These are phyloP conservation scores for Sugiyamaella sp. DNA, from an alignment of 1,139 yeast species.

Conservation along the genomic window DNA sequence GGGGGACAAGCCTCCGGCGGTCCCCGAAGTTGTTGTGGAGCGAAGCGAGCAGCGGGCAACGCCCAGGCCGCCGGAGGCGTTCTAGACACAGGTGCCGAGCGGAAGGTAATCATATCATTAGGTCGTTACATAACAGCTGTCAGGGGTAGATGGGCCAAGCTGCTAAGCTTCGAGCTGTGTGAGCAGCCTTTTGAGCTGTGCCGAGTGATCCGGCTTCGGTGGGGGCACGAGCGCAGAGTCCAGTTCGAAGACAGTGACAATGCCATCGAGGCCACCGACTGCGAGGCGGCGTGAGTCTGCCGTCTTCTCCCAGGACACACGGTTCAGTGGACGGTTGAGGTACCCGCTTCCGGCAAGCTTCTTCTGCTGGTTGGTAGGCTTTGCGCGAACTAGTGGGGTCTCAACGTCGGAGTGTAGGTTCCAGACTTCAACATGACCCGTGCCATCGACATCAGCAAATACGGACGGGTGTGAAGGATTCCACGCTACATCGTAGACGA, in stretches of 20 bases:
- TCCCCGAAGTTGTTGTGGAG: no score
- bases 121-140: no score
- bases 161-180: conserved; percentile 19
- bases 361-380: conserved; percentile 26
- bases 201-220: conserved; percentile 34
- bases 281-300: conserved; percentile 35
- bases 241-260: conserved; percentile 40
- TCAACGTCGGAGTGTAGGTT: conserved; percentile 50
- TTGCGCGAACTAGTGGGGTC: conserved; percentile 44
- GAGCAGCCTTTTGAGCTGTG: conserved; percentile 23
- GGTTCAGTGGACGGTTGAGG: conserved; percentile 35
- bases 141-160: no score
- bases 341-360: conserved; percentile 12
- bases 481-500: conserved; percentile 50
- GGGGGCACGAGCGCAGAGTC: conserved; percentile 29
- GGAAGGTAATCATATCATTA: no score
- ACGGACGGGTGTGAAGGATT: conserved; percentile 50
- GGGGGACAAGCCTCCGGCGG: no score
- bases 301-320: conserved; percentile 38
- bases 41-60: no score
- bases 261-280: conserved; percentile 45
- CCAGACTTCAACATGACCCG: conserved; percentile 58
- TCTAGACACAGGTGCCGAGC: no score
- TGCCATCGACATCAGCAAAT: conserved; percentile 54
- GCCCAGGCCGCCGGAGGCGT: no score